These are phyloP conservation scores for Saturnispora sanitii DNA, from an alignment of 805 yeast species.

Conservation along the genomic window DNA sequence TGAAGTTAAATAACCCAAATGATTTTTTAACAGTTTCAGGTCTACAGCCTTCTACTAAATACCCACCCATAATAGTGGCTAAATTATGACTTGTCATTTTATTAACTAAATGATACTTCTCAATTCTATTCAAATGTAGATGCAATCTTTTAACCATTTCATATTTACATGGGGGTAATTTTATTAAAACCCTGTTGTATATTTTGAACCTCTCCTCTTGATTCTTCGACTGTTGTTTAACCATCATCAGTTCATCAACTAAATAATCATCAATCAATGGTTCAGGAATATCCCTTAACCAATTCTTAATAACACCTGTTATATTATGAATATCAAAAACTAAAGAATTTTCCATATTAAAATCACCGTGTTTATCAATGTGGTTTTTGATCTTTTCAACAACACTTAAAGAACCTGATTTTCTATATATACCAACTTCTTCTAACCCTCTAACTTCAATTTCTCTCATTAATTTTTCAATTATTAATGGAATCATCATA, in stretches of 20 bases:
- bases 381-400: slow-evolving; percentile 33
- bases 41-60: slow-evolving; percentile 45
- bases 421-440: slow-evolving; percentile 84
- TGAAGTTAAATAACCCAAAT: slow-evolving; percentile 46
- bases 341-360: slow-evolving; percentile 33
- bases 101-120: slow-evolving; percentile 56
- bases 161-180: slow-evolving; percentile 58
- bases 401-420: slow-evolving; percentile 42
- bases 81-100: slow-evolving; percentile 84
- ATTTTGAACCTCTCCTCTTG: slow-evolving; percentile 19
- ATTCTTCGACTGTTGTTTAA: slow-evolving; percentile 20
- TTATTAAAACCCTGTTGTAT: slow-evolving; percentile 19
- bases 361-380: slow-evolving; percentile 38
- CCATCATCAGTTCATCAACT: slow-evolving; percentile 45
- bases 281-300: slow-evolving; percentile 78
- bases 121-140: slow-evolving; percentile 60
- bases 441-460: slow-evolving; percentile 83
- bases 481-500: slow-evolving; percentile 51
- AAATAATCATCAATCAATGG: slow-evolving; percentile 61
- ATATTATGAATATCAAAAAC: slow-evolving; percentile 71
- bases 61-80: slow-evolving; percentile 78
- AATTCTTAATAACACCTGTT: slow-evolving; percentile 80
- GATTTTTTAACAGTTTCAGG: slow-evolving; percentile 37
- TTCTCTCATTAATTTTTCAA: slow-evolving; percentile 56
- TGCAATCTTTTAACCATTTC: slow-evolving; percentile 57